Conservation (phyloP, 2,329 filamentous ascomycete genomes). For the Scedosporium dehoogii region DNA sequence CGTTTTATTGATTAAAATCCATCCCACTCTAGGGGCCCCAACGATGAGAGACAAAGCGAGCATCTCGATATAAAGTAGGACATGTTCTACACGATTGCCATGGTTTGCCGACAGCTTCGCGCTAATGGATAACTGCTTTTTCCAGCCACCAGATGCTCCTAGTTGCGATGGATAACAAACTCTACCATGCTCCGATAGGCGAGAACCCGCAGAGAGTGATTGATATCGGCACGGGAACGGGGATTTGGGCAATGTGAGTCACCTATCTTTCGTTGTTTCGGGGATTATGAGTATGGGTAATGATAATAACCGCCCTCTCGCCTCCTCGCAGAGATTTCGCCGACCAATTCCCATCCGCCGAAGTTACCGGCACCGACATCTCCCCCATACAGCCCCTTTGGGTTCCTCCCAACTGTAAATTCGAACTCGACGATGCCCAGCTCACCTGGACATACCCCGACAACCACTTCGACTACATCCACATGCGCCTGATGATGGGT, state of each 20-base stretch:
- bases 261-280: no score
- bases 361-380: conserved; percentile 41
- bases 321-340: conserved; percentile 31
- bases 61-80: conserved; percentile 13
- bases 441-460: conserved; percentile 32
- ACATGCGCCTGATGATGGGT: conserved; percentile 47
- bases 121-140: background rate
- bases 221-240: conserved; percentile 46
- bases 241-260: conserved; percentile 36
- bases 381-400: conserved; percentile 45
- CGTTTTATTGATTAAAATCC: no score
- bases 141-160: conserved; percentile 14
- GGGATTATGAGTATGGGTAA: no score
- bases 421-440: conserved; percentile 24
- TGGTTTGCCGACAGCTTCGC: background rate
- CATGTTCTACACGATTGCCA: background rate
- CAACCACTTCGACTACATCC: conserved; percentile 46
- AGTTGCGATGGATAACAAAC: conserved; percentile 13
- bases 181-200: conserved; percentile 15
- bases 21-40: conserved; percentile 6
- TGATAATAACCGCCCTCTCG: conserved; percentile 18
- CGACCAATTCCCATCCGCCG: conserved; percentile 31
- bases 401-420: conserved; percentile 29
- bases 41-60: conserved; percentile 11
- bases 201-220: conserved; percentile 27